phyloP scores from a whole-genome alignment of 352 stramenopile species.

The Pseudoperonospora humuli region DNA sequence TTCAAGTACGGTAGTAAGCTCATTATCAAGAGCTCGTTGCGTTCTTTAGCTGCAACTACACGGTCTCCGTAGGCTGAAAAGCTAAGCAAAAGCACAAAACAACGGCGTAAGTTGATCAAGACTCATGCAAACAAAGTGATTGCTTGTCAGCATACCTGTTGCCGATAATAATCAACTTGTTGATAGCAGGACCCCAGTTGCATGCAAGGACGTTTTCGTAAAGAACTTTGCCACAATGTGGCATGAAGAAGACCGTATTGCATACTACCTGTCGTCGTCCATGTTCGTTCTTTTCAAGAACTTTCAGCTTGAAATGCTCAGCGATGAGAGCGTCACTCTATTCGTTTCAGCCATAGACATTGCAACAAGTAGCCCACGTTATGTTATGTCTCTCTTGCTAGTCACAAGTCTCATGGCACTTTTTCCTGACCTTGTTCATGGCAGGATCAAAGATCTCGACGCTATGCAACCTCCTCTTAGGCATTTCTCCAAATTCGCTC shows the following conservation, averaged over 20 bases:
- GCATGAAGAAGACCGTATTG: constrained; percentile 88
- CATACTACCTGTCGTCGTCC: constrained; percentile 26
- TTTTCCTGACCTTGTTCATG: constrained; percentile 52
- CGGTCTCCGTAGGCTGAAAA: constrained; percentile 76
- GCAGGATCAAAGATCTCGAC: constrained; percentile 67
- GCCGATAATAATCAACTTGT: constrained; percentile 67
- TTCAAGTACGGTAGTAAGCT: constrained; percentile 38
- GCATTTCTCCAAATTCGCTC: neutral
- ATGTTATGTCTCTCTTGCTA: neutral
- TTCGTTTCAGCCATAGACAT: neutral
- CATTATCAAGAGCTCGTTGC: constrained; percentile 39
- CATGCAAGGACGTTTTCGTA: constrained; percentile 87
- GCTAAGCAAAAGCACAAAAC: constrained; percentile 17
- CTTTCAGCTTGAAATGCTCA: constrained; percentile 27
- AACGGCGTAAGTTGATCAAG: constrained; percentile 1
- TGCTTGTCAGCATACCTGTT: constrained; percentile 45
- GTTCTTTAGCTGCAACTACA: constrained; percentile 35
- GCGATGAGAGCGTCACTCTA: constrained; percentile 58
- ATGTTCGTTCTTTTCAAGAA: constrained; percentile 62
- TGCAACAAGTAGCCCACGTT: neutral
- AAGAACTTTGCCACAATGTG: constrained; percentile 78
- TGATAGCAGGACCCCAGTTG: constrained; percentile 51
- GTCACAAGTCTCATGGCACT: neutral
- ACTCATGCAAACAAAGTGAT: neutral
- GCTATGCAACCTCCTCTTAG: neutral